Percentiles rank a stretch among this genome's conserved stretches.
Evolutionary conservation across 164 flowering plant species (phyloP).

Genomic region (Umbellularia californica): DNA sequence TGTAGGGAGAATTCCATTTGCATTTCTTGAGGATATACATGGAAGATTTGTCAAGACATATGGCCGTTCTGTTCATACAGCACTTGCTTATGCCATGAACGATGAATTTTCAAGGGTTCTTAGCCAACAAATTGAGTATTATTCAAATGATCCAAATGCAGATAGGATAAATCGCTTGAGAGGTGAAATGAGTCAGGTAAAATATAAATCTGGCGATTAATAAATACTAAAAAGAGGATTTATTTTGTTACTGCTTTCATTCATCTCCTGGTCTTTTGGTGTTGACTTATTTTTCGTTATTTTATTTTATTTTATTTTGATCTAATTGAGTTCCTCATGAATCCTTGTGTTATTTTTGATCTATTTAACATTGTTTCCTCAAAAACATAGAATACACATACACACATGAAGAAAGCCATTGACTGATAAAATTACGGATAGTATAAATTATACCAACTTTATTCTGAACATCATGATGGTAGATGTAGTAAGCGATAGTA

Average conservation of each 20-base stretch:
- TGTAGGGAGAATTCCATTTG: slow-evolving; percentile 86
- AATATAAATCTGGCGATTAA: background rate
- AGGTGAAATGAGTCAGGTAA: slow-evolving; percentile 91
- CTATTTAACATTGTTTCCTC: background rate
- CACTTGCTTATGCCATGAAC: slow-evolving; percentile 86
- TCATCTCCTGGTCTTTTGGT: background rate
- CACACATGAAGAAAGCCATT: background rate
- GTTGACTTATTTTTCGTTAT: background rate
- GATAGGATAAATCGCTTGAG: slow-evolving; percentile 74
- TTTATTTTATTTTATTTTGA: too few relatives aligned
- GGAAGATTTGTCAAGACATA: slow-evolving; percentile 80
- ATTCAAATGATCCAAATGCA: slow-evolving; percentile 78
- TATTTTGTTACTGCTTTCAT: too few relatives aligned
- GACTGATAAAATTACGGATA: background rate
- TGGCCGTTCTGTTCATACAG: slow-evolving; percentile 65
- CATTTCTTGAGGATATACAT: slow-evolving; percentile 72
- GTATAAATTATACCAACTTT: background rate
- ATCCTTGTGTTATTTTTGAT: background rate
- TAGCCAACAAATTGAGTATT: slow-evolving; percentile 77
- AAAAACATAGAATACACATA: background rate
- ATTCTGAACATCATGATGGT: background rate
- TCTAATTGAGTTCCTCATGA: too few relatives aligned
- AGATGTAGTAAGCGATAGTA: background rate
- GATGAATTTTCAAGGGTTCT: slow-evolving; percentile 89
- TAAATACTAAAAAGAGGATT: background rate